Percentiles rank a stretch among this genome's conserved stretches.
Conservation (phyloP, 108 stramenopile species). For the Skeletonema grethae region DNA sequence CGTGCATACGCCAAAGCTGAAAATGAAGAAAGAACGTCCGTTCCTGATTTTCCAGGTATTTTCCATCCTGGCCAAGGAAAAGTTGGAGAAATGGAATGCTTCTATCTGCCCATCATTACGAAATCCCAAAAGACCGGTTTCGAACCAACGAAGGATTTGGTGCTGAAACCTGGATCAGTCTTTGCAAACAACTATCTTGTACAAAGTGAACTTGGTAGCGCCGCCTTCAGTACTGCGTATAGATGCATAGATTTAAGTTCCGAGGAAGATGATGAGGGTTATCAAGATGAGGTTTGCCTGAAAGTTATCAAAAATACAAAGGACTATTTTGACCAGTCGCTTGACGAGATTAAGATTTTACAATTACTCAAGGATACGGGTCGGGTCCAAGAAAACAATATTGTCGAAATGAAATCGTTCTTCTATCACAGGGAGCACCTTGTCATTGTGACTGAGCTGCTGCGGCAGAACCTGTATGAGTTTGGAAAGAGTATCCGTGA, state of each 20-base stretch:
- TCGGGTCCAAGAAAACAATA: slow-evolving; percentile 75
- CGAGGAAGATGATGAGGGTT: slow-evolving; percentile 64
- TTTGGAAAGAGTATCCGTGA: slow-evolving; percentile 87
- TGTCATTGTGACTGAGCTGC: slow-evolving; percentile 96
- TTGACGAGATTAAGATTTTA: slow-evolving; percentile 98
- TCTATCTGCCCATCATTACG: slow-evolving; percentile 83
- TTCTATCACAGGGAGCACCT: slow-evolving; percentile 98
- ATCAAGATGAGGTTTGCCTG: slow-evolving; percentile 88
- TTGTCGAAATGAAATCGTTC: slow-evolving; percentile 91
- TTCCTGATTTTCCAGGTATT: slow-evolving; percentile 73
- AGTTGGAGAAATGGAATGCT: slow-evolving; percentile 79
- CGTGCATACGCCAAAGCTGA: neutral
- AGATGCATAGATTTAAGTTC: slow-evolving; percentile 87
- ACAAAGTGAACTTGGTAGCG: slow-evolving; percentile 88
- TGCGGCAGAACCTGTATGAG: slow-evolving; percentile 97
- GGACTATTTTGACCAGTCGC: slow-evolving; percentile 98
- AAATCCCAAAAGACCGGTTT: slow-evolving; percentile 89
- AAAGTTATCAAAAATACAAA: slow-evolving; percentile 99
- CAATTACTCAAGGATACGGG: slow-evolving; percentile 84
- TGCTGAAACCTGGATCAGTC: slow-evolving; percentile 74
- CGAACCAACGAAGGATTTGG: slow-evolving; percentile 86
- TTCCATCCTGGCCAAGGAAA: slow-evolving; percentile 70
- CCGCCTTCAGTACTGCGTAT: slow-evolving; percentile 95
- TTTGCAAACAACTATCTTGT: slow-evolving; percentile 94
- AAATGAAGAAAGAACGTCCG: slow-evolving; percentile 30